These are phyloP conservation scores for Penicillium sp. DNA, from an alignment of 2,329 filamentous ascomycete species.

Conservation along the genomic window DNA sequence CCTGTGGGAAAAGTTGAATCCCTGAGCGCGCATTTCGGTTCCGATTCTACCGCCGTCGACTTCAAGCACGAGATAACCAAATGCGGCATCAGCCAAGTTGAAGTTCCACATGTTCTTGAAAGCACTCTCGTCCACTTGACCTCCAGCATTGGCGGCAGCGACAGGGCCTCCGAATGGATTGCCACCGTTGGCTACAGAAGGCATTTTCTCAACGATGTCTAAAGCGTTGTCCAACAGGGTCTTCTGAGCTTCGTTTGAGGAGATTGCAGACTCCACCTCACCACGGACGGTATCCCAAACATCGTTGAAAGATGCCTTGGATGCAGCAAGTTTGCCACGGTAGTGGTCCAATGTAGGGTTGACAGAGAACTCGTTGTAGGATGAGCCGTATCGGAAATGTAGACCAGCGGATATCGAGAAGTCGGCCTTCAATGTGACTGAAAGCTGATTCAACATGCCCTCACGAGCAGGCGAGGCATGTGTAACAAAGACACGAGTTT, in stretches of 20 bases:
- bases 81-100: slow-evolving; percentile 94
- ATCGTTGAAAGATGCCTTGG: slow-evolving; percentile 97
- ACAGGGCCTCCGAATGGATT: slow-evolving; percentile 92
- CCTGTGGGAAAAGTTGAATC: slow-evolving; percentile 98
- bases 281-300: slow-evolving; percentile 98
- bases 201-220: slow-evolving; percentile 97
- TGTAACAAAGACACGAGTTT: slow-evolving; percentile 94
- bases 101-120: slow-evolving; percentile 99
- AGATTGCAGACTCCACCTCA: slow-evolving; percentile 91
- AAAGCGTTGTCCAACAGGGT: slow-evolving; percentile 86
- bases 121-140: slow-evolving; percentile 94
- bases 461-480: slow-evolving; percentile 95
- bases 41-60: slow-evolving; percentile 94
- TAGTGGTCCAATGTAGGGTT: slow-evolving; percentile 98
- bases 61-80: slow-evolving; percentile 91
- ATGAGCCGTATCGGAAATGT: slow-evolving; percentile 97
- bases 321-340: slow-evolving; percentile 94
- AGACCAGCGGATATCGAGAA: slow-evolving; percentile 97
- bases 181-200: slow-evolving; percentile 85
- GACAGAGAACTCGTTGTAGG: slow-evolving; percentile 99
- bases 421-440: slow-evolving; percentile 93
- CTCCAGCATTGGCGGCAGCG: slow-evolving; percentile 65
- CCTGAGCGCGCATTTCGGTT: slow-evolving; percentile 97
- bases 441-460: slow-evolving; percentile 94
- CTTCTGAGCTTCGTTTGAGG: slow-evolving; percentile 90